A percentile compares a stretch with the other conserved stretches of the same genome.
Conservation (phyloP, 2,329 filamentous ascomycete genomes). For the Didymellaceae sp. region DNA sequence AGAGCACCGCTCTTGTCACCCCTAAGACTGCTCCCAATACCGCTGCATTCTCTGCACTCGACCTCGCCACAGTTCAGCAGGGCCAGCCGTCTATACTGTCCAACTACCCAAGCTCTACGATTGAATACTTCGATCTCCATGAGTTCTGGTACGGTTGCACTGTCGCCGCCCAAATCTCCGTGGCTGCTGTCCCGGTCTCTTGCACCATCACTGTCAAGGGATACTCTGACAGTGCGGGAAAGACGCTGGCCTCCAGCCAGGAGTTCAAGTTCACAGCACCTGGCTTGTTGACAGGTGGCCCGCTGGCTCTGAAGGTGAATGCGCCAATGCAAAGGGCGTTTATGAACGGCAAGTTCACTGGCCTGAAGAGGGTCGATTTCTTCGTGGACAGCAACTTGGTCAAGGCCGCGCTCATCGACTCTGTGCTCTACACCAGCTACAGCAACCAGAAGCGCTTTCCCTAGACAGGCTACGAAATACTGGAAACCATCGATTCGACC, state of each 20-base stretch:
- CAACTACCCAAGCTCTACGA: not conserved
- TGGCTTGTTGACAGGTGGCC: no score
- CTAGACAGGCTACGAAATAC: no score
- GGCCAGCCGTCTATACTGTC: not conserved
- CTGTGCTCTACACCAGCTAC: not conserved
- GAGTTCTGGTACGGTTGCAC: not conserved
- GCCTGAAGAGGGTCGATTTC: not conserved
- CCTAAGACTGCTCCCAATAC: not conserved
- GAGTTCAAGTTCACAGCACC: not conserved
- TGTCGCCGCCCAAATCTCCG: not conserved
- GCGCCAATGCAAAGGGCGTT: no score
- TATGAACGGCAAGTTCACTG: no score
- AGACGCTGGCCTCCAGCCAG: not conserved
- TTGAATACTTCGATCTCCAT: not conserved
- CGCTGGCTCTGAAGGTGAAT: no score
- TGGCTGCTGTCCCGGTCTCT: not conserved
- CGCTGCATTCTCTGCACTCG: not conserved
- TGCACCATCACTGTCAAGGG: not conserved
- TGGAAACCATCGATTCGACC: no score
- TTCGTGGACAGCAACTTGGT: not conserved
- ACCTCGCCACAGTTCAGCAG: not conserved
- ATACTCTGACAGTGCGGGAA: not conserved
- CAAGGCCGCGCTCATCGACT: not conserved
- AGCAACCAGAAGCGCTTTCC: no score
- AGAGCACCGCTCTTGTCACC: no score